These are phyloP conservation scores for Magnolia kwangsiensis DNA, from an alignment of 164 flowering plant genomes.

Conservation along the genomic window DNA sequence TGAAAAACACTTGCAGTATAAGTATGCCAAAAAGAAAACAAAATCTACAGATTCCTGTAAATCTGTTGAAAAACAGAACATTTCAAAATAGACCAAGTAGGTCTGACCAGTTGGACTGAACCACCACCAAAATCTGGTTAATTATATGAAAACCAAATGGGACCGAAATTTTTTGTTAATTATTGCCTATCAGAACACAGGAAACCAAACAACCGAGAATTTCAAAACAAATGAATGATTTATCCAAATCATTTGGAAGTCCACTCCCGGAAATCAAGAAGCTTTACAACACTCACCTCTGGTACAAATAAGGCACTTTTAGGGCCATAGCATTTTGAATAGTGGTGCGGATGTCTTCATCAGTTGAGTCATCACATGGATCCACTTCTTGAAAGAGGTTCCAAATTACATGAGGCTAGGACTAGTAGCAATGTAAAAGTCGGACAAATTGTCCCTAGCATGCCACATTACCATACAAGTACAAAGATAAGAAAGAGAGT, in stretches of 20 bases:
- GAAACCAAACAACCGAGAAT: background rate
- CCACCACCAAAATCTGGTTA: too few relatives aligned
- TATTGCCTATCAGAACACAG: background rate
- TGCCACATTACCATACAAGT: background rate
- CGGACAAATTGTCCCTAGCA: background rate
- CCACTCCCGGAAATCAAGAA: background rate
- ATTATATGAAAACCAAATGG: constrained; percentile 48
- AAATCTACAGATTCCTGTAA: too few relatives aligned
- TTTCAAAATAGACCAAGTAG: too few relatives aligned
- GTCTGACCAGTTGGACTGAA: too few relatives aligned
- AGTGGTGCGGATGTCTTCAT: constrained; percentile 88
- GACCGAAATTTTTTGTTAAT: constrained; percentile 35
- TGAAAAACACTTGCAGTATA: background rate
- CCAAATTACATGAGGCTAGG: background rate
- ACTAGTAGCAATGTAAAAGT: background rate
- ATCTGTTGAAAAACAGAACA: too few relatives aligned
- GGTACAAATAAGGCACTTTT: constrained; percentile 91
- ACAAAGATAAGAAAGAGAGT: background rate
- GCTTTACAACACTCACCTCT: constrained; percentile 44
- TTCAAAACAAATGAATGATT: background rate
- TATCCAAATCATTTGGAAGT: background rate
- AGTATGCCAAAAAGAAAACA: too few relatives aligned
- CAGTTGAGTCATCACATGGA: constrained; percentile 92
- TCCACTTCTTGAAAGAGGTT: constrained; percentile 69
- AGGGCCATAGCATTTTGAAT: constrained; percentile 96